These are phyloP conservation scores for Xerophyta viscosa DNA, from an alignment of 106 monocot genomes.

Conservation along the genomic window DNA sequence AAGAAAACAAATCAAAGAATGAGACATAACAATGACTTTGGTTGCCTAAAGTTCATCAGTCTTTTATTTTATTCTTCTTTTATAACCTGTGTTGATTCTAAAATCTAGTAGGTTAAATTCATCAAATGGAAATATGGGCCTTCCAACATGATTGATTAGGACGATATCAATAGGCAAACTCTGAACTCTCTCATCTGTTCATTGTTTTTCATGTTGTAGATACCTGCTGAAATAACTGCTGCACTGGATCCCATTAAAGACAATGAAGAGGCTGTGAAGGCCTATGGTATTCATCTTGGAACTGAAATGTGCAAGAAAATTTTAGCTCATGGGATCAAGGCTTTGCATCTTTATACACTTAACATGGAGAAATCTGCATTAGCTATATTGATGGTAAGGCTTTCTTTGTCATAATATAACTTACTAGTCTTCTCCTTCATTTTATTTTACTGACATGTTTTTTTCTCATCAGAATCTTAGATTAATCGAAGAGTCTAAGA, in stretches of 20 bases:
- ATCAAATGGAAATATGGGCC: neutral
- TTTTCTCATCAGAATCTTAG: conserved; percentile 66
- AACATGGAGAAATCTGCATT: conserved; percentile 98
- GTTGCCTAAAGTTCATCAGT: no score
- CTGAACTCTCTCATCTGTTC: neutral
- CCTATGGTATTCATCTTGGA: conserved; percentile 89
- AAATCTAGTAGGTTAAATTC: neutral
- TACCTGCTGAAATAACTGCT: conserved; percentile 68
- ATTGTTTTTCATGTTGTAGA: conserved; percentile 21
- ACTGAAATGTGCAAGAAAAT: conserved; percentile 98
- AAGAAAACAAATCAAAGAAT: no score
- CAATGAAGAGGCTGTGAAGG: conserved; percentile 87
- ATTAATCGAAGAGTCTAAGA: conserved; percentile 78
- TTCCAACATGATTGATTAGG: neutral
- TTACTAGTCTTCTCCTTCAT: no score
- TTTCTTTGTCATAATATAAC: neutral
- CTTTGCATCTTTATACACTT: conserved; percentile 83
- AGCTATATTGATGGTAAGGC: conserved; percentile 65
- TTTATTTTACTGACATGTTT: neutral
- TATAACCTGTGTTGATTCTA: neutral
- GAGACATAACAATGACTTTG: no score
- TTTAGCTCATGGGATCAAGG: conserved; percentile 79
- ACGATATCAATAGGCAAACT: neutral
- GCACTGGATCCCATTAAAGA: conserved; percentile 86
- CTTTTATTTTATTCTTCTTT: no score